Evolutionary conservation across 1,284 basidiomycete genomes (phyloP).

Genomic region (Microbotryomycetes sp.): DNA sequence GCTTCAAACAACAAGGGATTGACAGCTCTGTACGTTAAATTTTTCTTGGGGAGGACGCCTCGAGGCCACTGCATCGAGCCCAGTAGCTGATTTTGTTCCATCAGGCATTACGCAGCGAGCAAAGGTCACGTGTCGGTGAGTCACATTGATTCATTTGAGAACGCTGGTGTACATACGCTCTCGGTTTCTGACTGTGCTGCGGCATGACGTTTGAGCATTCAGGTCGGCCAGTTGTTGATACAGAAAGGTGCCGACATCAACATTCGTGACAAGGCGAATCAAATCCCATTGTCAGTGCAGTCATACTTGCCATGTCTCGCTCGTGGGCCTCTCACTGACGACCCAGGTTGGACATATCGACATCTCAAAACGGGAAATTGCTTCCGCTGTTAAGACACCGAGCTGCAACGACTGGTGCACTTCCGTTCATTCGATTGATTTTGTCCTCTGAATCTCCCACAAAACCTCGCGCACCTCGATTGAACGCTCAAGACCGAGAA

Average conservation of each 20-base stretch:
- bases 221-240: conserved; percentile 83
- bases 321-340: background rate
- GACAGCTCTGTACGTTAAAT: conserved; percentile 64
- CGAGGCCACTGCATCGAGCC: background rate
- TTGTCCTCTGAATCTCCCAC: conserved; percentile 56
- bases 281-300: conserved; percentile 67
- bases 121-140: conserved; percentile 78
- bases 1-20: conserved; percentile 77
- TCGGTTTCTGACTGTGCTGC: conserved; percentile 16
- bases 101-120: conserved; percentile 87
- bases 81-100: background rate
- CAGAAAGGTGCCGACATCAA: conserved; percentile 85
- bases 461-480: conserved; percentile 65
- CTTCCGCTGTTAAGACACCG: conserved; percentile 58
- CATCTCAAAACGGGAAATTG: background rate
- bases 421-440: conserved; percentile 73
- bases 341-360: conserved; percentile 3
- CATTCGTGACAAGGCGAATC: conserved; percentile 80
- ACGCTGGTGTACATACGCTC: conserved; percentile 36
- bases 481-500: conserved; percentile 54
- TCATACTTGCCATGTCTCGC: background rate
- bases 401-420: conserved; percentile 87
- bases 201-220: background rate
- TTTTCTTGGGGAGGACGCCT: background rate
- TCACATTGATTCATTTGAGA: conserved; percentile 33